A percentile compares a stretch with the other conserved stretches of the same genome.
Conservation (phyloP, 768 basidiomycete genomes). For the Grammothele lineata region DNA sequence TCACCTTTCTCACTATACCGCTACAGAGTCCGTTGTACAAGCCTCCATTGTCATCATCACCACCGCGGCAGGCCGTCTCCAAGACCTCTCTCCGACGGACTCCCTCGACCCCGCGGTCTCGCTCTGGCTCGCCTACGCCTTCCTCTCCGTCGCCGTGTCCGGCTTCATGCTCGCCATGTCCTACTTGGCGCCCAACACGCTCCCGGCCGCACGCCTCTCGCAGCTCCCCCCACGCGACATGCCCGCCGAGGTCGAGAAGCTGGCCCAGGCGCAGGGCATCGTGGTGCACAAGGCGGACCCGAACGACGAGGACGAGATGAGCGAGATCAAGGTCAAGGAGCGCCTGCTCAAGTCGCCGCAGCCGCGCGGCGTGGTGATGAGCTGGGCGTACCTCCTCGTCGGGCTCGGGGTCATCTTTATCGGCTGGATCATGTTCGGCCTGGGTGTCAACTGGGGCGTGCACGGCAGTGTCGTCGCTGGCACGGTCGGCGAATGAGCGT, state of each 20-base stretch:
- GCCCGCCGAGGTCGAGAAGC: constrained; percentile 27
- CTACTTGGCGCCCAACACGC: constrained; percentile 23
- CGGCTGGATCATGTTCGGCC: constrained; percentile 39
- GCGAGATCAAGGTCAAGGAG: constrained; percentile 24
- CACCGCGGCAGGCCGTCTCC: constrained; percentile 36
- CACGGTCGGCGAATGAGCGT: constrained; percentile 24
- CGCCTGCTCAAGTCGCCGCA: constrained; percentile 29
- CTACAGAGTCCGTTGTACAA: constrained; percentile 37
- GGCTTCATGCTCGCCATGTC: constrained; percentile 29
- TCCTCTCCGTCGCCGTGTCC: constrained; percentile 32
- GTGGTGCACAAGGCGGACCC: constrained; percentile 10
- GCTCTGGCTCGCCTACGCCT: constrained; percentile 38
- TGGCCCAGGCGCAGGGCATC: constrained; percentile 19
- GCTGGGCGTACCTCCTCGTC: constrained; percentile 22
- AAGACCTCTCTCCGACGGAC: constrained; percentile 31
- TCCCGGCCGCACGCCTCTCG: constrained; percentile 36
- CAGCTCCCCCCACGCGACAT: constrained; percentile 31
- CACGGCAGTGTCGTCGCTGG: constrained; percentile 32
- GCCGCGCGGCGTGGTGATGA: constrained; percentile 2
- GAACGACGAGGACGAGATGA: constrained; percentile 16
- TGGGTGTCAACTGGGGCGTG: constrained; percentile 40
- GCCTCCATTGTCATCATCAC: constrained; percentile 41
- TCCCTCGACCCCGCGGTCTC: constrained; percentile 35
- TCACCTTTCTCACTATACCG: not conserved
- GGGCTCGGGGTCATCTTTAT: constrained; percentile 29